Base-by-base conservation (phyloP, 768 basidiomycete genomes). In the Arthromyces matolae region DNA sequence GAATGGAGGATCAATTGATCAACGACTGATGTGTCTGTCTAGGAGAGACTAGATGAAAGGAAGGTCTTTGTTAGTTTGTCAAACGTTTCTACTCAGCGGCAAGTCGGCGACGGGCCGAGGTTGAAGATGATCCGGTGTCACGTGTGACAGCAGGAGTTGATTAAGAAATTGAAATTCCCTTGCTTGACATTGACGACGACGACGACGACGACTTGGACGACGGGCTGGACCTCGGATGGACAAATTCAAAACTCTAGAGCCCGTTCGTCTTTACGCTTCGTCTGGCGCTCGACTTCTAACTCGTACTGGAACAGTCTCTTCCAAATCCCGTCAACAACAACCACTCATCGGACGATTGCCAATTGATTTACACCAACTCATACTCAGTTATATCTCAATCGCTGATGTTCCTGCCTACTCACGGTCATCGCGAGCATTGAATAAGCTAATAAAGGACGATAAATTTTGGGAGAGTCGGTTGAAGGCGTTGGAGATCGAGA, bases 241-340 rank as follows among this genome's bases (percentile, higher is more conserved):
- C 70, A 89, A 88, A 66, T 93, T 93, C 67, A 74, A 81, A n/a
- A 78, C 89, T 0, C 79, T 94, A 32, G 86, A 92, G 61, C 91
- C 92, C 3, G 78, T 79, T 19, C 79, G 74, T 44, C 67, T 86
- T 14, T 76, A 83, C 60, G 53, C 63, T 37, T 59, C 72, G 45
- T 61, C 68, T 13, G 61, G 64, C 24, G 57, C 64, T 27, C 61
- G 66, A 32, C 49, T 69, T 8, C 47, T 67, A 13, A 59, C 63
- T 8, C 57, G 60, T 39, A 52, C 53, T 9, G 50, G 44, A 34
- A 27, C 39, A 42, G 13, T 40, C 19, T 24, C 36, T 25, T 43
- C 62, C 29, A 60, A 62, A 55, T 16, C 8, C 24, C 49, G 23
- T 53, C 44, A 22, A 51, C 46, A 24, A 66, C 56, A 50, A 66